phyloP scores from a whole-genome alignment of 1,284 basidiomycete genomes.

The Serendipita sp. region DNA sequence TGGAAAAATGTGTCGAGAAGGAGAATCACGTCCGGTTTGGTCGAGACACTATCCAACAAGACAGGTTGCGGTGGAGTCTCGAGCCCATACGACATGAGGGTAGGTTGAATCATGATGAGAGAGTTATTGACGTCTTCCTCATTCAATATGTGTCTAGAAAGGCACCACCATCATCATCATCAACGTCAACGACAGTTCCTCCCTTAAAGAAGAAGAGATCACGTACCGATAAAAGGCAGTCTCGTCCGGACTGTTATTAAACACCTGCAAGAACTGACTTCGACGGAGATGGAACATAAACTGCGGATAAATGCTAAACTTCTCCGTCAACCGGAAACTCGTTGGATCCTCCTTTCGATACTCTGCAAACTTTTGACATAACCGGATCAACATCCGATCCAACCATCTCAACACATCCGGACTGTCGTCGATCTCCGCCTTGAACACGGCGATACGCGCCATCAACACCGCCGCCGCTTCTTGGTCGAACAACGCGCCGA shows the following conservation, averaged over 20 bases:
- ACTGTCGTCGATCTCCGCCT: slow-evolving; percentile 97
- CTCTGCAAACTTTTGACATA: slow-evolving; percentile 99
- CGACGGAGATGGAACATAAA: slow-evolving; percentile 99
- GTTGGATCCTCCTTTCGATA: slow-evolving; percentile 97
- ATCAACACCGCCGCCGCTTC: slow-evolving; percentile 97
- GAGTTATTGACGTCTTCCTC: slow-evolving; percentile 99
- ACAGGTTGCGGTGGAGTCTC: slow-evolving; percentile 86
- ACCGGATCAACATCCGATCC: slow-evolving; percentile 94
- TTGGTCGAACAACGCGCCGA: slow-evolving; percentile 93
- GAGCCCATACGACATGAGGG: slow-evolving; percentile 96
- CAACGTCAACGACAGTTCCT: slow-evolving; percentile 9
- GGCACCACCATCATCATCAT: neutral
- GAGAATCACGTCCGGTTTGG: slow-evolving; percentile 92
- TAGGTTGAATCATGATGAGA: slow-evolving; percentile 99
- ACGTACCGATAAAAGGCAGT: slow-evolving; percentile 88
- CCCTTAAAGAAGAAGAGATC: neutral
- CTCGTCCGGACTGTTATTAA: slow-evolving; percentile 99
- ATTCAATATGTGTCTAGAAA: slow-evolving; percentile 64
- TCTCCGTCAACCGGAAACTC: slow-evolving; percentile 85
- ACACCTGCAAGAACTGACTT: slow-evolving; percentile 98
- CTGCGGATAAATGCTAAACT: slow-evolving; percentile 98
- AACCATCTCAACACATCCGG: slow-evolving; percentile 96
- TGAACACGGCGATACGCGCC: slow-evolving; percentile 98
- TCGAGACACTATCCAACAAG: slow-evolving; percentile 91
- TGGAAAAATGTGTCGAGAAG: slow-evolving; percentile 99